These are phyloP conservation scores for Geotrichum bryndzae DNA, from an alignment of 1,139 yeast genomes.

Conservation along the genomic window DNA sequence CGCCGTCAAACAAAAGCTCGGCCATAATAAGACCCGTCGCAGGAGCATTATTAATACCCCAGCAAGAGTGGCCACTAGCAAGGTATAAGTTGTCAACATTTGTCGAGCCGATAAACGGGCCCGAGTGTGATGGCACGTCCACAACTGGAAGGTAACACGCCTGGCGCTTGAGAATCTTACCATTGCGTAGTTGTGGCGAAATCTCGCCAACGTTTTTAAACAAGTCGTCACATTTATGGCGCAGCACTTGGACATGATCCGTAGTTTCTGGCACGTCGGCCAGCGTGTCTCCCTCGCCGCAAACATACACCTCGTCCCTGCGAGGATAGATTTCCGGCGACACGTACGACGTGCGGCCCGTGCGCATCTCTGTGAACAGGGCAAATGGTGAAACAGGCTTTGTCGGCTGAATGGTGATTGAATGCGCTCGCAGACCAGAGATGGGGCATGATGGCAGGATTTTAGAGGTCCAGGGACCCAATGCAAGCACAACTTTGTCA, in stretches of 20 bases:
- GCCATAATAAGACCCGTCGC: conserved; percentile 92
- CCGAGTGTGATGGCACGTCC: conserved; percentile 85
- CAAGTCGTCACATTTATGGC: conserved; percentile 81
- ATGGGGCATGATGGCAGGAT: conserved; percentile 88
- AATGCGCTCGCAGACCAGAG: conserved; percentile 87
- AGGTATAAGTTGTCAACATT: conserved; percentile 70
- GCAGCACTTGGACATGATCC: conserved; percentile 85
- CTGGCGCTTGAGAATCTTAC: conserved; percentile 75
- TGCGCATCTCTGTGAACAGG: conserved; percentile 80
- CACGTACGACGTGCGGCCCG: conserved; percentile 55
- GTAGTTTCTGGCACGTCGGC: conserved; percentile 92
- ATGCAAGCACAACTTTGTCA: conserved; percentile 73
- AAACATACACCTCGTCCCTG: conserved; percentile 90
- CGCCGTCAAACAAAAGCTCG: conserved; percentile 83
- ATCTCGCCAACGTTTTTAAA: conserved; percentile 76
- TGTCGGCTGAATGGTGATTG: conserved; percentile 83
- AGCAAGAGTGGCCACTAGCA: conserved; percentile 93
- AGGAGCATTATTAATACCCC: conserved; percentile 98
- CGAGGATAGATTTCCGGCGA: conserved; percentile 95
- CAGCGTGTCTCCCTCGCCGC: conserved; percentile 93
- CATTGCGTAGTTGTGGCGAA: conserved; percentile 64
- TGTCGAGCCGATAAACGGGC: conserved; percentile 91
- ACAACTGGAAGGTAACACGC: conserved; percentile 95
- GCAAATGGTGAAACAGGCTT: conserved; percentile 78
- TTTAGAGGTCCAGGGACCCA: conserved; percentile 96